Evolutionary conservation across 2,329 filamentous ascomycete genomes (phyloP), one percentile per base, ranked within the genome.

Genomic region (Botryotinia globosa): DNA sequence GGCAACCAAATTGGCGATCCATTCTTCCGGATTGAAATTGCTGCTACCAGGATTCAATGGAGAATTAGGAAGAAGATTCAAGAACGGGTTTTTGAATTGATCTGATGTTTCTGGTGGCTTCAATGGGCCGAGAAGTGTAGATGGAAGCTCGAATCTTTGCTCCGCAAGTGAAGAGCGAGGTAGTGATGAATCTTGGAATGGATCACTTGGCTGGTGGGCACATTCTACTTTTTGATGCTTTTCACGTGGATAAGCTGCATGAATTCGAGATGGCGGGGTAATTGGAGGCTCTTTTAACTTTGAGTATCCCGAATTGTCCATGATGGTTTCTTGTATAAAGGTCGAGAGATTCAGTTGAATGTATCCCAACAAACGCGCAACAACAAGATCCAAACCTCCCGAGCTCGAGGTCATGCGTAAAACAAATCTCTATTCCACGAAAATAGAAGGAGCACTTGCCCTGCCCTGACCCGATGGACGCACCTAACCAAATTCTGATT

Each of bases 1-100:
- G 20, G 69, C 73, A 45, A 72, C 69, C 9, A 75, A 64, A 34
- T 75, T 75, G 0, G 65, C 37, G n/a, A 72, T 51, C 89, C 89
- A 91, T 64, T 83, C 82, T 62, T 84, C 84, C 34, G 82, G 84
- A 72, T 82, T 85, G 79, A 89, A 89, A 73, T 85, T 83, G 20
- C 81, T 76, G 16, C 85, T 87, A 66, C 80, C 79, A 2, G 87
- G 87, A 79, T 88, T 87, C 34, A 88, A 78, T 29, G 73, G 67
- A 25, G 75, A 75, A 37, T 63, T 45, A 1, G 71, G 56, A 32
- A 73, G 61, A 39, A 73, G 54, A 37, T 58, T 45, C 18, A 69
- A 58, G 44, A 75, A 75, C 25, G 74, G 74, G 54, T 76, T 76
- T 48, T 62, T 69, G 14, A 39, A 72, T 44, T 37, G 65, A 37